Evolutionary conservation across 140 eudicot genomes (phyloP), one percentile per base, ranked within the genome.

Genomic region (Anethum foeniculum): DNA sequence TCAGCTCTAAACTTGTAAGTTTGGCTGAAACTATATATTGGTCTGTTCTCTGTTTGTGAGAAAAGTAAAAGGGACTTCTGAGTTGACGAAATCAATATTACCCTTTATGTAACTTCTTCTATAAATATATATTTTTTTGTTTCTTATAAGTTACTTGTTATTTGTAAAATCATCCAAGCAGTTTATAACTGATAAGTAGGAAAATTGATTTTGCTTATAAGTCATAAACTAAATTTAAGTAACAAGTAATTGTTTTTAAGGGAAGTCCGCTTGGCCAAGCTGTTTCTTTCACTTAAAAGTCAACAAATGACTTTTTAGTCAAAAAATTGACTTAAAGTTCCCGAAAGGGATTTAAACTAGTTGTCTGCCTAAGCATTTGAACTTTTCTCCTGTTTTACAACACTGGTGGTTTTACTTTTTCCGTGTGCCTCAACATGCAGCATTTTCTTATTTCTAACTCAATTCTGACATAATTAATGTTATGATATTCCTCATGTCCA

Each of bases 1-100:
- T 88, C 94, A 56, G 85, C 81, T 71, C 89, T 85, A 44, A 91
- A 92, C 78, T 76, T 86, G 98, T 94, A 92, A 86, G 97, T 23
- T 58, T 58, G 30, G 62, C 28, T 8, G n/a, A 58, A 58, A 58
- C 30, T 7, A 58, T 56, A 56, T 21, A 19, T 56, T 1, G 64
- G 46, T 41, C 46, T 41, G 46, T 3, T 1, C 46, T 21, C 9
- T 18, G 62, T 54, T 21, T 56, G 64, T 56, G 30, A 56, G 11
- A 23, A 58, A 58, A 58, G 30, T 58, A 58, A 21, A 58, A 58
- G 28, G 7, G 67, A 58, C 67, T 58, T 23, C 3, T 23, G 7
- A 21, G 25, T 23, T 58, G 30, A 34, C 38, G 3, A 34, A 34
- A 23, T 56, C 28, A 56, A 56, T 56, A 56, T 21, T 52, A 3